These are phyloP conservation scores for Ziziphus jujuba DNA, from an alignment of 306 rosid genomes.

Conservation along the genomic window DNA sequence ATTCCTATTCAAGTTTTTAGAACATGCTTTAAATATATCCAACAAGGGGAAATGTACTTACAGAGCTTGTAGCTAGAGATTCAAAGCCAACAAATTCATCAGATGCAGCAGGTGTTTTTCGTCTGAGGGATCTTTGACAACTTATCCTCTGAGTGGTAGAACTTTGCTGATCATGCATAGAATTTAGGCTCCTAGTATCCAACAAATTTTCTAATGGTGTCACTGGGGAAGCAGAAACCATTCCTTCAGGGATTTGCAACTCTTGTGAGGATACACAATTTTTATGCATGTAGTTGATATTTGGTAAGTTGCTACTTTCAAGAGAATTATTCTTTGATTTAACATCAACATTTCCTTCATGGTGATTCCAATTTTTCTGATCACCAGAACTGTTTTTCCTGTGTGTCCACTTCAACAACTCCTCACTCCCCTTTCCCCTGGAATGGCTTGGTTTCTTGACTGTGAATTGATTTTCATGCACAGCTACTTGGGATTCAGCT, in stretches of 20 bases:
- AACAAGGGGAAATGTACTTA: slow-evolving; percentile 42
- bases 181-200: slow-evolving; percentile 45
- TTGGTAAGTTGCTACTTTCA: slow-evolving; percentile 28
- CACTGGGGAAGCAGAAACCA: slow-evolving; percentile 26
- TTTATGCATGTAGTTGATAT: slow-evolving; percentile 37
- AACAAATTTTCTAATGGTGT: slow-evolving; percentile 29
- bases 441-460: slow-evolving; percentile 22
- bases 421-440: slow-evolving; percentile 30
- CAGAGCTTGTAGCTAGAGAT: slow-evolving; percentile 38
- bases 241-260: slow-evolving; percentile 26
- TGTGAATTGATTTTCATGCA: slow-evolving; percentile 30
- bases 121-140: slow-evolving; percentile 36
- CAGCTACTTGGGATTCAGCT: slow-evolving; percentile 21
- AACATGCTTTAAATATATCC: slow-evolving; percentile 1
- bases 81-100: slow-evolving; percentile 16
- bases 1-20: slow-evolving; percentile 20
- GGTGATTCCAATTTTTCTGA: slow-evolving; percentile 4
- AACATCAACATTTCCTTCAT: slow-evolving; percentile 28
- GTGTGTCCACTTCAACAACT: slow-evolving; percentile 30
- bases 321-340: slow-evolving; percentile 23
- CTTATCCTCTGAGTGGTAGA: slow-evolving; percentile 24
- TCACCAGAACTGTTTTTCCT: slow-evolving; percentile 27
- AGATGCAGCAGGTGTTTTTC: slow-evolving; percentile 28
- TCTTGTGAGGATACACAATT: slow-evolving; percentile 35
- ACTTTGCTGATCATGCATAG: slow-evolving; percentile 30